phyloP scores from a whole-genome alignment of 352 stramenopile species.

The Thraustotheca clavata region DNA sequence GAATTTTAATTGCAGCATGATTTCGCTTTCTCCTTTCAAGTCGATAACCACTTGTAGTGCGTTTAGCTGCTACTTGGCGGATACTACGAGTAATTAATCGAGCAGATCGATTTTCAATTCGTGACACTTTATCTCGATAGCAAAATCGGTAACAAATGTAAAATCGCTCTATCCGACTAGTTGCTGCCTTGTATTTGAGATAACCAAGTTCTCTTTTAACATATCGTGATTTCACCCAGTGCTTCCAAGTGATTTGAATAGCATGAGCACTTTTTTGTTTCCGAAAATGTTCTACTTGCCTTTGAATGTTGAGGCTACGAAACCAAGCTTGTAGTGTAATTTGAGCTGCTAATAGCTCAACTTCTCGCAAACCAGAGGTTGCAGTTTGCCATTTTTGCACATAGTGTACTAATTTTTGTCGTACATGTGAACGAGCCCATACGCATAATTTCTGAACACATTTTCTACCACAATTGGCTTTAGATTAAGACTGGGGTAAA shows the following conservation, averaged over 20 bases:
- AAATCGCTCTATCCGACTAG: constrained; percentile 30
- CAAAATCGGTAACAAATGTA: constrained; percentile 36
- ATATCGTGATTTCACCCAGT: constrained; percentile 41
- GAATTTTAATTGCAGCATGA: background rate
- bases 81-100: constrained; percentile 33
- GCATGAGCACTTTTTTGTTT: constrained; percentile 26
- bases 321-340: constrained; percentile 49
- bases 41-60: constrained; percentile 29
- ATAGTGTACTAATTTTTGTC: too few relatives aligned
- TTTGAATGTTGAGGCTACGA: constrained; percentile 28
- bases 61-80: constrained; percentile 25
- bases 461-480: too few relatives aligned
- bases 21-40: constrained; percentile 24
- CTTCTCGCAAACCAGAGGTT: constrained; percentile 24
- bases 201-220: constrained; percentile 31
- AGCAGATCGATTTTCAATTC: constrained; percentile 29
- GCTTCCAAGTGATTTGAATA: constrained; percentile 43
- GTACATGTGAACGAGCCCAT: background rate
- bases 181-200: constrained; percentile 28
- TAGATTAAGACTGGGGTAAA: too few relatives aligned
- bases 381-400: background rate
- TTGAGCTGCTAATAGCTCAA: constrained; percentile 37
- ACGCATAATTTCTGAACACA: background rate
- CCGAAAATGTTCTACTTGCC: constrained; percentile 22
- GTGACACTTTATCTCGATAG: constrained; percentile 26